A percentile compares a stretch with the other conserved stretches of the same genome.
Evolutionary conservation across 108 stramenopile genomes (phyloP).

Genomic region (Nannochloropsis oceanica): DNA sequence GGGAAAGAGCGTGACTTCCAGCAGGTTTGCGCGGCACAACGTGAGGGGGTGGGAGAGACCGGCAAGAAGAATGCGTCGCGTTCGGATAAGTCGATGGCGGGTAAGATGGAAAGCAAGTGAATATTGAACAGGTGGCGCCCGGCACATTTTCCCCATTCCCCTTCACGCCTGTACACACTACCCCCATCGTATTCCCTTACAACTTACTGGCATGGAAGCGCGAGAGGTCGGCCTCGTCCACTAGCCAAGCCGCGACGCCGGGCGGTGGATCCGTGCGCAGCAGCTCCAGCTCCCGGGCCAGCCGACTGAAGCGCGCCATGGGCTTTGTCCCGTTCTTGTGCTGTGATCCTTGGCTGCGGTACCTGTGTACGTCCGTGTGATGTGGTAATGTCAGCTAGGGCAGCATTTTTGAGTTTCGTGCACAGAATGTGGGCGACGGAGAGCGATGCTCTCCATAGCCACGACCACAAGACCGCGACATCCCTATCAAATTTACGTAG

Average conservation of each 20-base stretch:
- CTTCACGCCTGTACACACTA: no score
- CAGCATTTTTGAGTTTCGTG: no score
- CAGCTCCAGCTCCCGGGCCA: constrained; percentile 46
- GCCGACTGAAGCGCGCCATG: constrained; percentile 15
- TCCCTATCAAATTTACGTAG: no score
- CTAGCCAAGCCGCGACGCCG: constrained; percentile 48
- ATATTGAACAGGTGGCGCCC: not conserved
- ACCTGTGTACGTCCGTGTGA: not conserved
- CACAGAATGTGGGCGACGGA: no score
- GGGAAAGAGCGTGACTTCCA: no score
- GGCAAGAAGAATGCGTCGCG: not conserved
- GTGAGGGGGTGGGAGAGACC: no score
- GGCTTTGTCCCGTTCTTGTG: not conserved
- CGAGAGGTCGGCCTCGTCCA: constrained; percentile 42
- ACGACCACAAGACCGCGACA: no score
- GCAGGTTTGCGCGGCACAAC: no score
- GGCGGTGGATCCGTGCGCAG: constrained; percentile 48
- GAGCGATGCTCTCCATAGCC: no score
- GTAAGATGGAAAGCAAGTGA: not conserved
- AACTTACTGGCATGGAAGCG: constrained; percentile 42
- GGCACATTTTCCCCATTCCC: not conserved
- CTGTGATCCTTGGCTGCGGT: not conserved
- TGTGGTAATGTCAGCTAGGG: no score
- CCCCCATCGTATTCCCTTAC: no score
- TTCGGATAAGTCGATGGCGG: not conserved